phyloP scores from a whole-genome alignment of 176 grass and related monocot species.

The Lolium multiflorum region DNA sequence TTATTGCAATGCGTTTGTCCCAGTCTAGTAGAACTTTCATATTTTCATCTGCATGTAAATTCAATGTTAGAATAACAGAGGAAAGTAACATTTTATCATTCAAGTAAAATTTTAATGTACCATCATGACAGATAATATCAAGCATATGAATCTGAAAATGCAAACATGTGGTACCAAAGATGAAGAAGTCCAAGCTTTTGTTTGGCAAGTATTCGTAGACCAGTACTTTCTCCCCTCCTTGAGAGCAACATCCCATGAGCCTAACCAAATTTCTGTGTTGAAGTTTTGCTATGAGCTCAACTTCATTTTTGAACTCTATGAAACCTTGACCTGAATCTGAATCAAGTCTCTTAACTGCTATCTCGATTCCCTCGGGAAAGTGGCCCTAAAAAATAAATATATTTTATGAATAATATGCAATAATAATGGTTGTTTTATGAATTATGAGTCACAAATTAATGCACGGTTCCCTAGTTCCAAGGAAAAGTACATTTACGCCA shows the following conservation, averaged over 20 bases:
- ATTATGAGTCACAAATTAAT: neutral
- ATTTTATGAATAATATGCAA: neutral
- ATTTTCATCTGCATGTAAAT: constrained; percentile 32
- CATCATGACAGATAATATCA: neutral
- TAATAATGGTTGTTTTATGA: constrained; percentile 32
- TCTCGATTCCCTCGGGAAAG: constrained; percentile 23
- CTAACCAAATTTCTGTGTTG: constrained; percentile 29
- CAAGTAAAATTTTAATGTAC: neutral
- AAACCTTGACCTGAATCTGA: constrained; percentile 15
- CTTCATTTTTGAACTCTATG: constrained; percentile 37
- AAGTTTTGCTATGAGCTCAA: constrained; percentile 33
- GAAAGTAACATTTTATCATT: neutral
- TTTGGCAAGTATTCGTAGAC: constrained; percentile 79
- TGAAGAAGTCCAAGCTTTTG: constrained; percentile 70
- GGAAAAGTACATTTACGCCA: neutral
- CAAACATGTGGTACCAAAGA: constrained; percentile 53
- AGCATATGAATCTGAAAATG: constrained; percentile 4
- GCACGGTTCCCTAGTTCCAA: neutral
- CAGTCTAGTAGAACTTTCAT: constrained; percentile 45
- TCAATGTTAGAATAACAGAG: neutral
- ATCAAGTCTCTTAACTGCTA: constrained; percentile 33
- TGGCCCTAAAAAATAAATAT: neutral
- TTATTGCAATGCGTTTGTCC: constrained; percentile 41
- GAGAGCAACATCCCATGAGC: constrained; percentile 43
- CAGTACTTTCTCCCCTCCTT: constrained; percentile 60